Evolutionary conservation across 148 eudicot genomes (phyloP), one percentile per base, ranked within the genome.

Genomic region (Silene latifolia): DNA sequence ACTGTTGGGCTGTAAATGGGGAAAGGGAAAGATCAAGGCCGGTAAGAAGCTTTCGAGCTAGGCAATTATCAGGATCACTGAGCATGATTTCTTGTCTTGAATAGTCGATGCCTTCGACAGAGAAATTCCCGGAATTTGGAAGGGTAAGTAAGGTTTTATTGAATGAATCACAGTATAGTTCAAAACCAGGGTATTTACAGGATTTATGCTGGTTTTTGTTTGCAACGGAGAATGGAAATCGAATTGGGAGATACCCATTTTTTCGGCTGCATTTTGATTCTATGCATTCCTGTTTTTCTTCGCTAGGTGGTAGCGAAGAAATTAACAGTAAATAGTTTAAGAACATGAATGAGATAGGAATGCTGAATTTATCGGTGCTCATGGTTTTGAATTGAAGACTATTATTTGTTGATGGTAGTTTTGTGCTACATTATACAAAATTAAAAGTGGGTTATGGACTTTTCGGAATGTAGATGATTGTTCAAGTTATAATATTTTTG

Each of bases 171-270:
- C 75, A 72, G 32, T 58, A 72, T 7, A 72, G 12, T 3, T 72
- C 75, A 14, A 72, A 72, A 11, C 65, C 66, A 10, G 75, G 75
- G 60, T 32, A 72, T 12, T 64, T 48, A 14, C 75, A 72, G 6
- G 66, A 8, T 9, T 32, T n/a, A n/a, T 66, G 66, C 32, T 72
- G 65, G 61, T 3, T 53, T 51, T 51, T 51, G 24, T 7, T 42
- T 13, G 21, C 21, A 14, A 72, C 8, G 27, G 65, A 47, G 48
- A 72, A 57, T 60, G 75, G 66, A 64, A 60, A 57, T n/a, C 75
- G 75, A 19, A 72, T 57, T 17, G 64, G n/a, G 4, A 60, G 27
- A 59, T 53, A 71, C 12, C 62, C 73, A 27, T 24, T 27, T 19
- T 19, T 8, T 54, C 73, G 29, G 23, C 62, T 24, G 53, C 73